Base-by-base conservation (phyloP, 2,329 filamentous ascomycete genomes). In the Dothideomycetidae sp. region DNA sequence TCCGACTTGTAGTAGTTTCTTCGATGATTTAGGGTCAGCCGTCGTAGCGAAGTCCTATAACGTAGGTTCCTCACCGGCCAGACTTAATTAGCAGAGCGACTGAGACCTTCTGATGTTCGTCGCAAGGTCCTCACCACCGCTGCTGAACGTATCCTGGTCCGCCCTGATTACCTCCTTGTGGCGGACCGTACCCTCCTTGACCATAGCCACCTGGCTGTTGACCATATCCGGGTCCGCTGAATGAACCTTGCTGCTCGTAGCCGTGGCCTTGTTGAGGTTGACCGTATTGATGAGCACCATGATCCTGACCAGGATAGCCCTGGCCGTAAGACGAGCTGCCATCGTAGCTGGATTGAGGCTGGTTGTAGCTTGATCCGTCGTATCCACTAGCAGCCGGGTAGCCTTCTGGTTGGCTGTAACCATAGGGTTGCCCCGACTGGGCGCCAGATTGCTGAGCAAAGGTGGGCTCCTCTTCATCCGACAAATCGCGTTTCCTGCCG, bases 151-250 rank as follows among this genome's bases (percentile, higher is more conserved):
- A 33, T 18, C 31, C 31, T 33, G 7, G 21, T 10, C 31, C 31
- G 10, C n/a, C 19, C 10, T 28, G 23, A 11, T 37, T 19, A 9
- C 35, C 35, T 18, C 35, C 35, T 13, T 37, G 35, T 14, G 31
- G 33, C 21, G 26, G 36, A 15, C 18, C 9, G 19, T 38, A 38
- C 4, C 36, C 36, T 5, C 36, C 36, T 11, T 38, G 36, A n/a
- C 14, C 29, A 10, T 38, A 36, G 7, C 23, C 18, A 15, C 36
- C 36, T 7, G 29, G 28, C 11, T 29, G 28, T 11, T 36, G 19
- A 9, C 33, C 33, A 13, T 35, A 35, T 7, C 33, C 19, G 16
- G 18, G 16, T 21, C 23, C 17, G 29, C 33, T 23, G 12, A 28
- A 36, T 7, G 19, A 19, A 15, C 33, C 21, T 5, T 19, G 15